Evolutionary conservation across 1,284 basidiomycete species (phyloP).

Genomic region (Athelia sp.): DNA sequence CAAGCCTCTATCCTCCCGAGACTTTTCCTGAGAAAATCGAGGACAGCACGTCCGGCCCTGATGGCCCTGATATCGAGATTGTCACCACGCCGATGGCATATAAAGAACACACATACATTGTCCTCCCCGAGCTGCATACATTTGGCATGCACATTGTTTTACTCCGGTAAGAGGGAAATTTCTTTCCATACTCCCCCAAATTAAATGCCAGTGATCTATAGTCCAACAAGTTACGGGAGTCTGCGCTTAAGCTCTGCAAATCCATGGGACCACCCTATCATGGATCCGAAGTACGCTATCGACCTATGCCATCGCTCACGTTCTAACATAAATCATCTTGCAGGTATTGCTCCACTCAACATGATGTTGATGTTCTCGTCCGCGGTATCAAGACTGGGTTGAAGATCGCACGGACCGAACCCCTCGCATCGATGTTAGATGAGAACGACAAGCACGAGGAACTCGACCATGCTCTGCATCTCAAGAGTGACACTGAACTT

Average conservation of each 20-base stretch:
- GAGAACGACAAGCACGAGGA: slow-evolving; percentile 24
- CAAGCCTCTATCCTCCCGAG: slow-evolving; percentile 39
- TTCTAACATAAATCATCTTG: slow-evolving; percentile 34
- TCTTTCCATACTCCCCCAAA: slow-evolving; percentile 30
- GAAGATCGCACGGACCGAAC: slow-evolving; percentile 34
- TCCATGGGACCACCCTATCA: slow-evolving; percentile 29
- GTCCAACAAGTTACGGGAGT: slow-evolving; percentile 23
- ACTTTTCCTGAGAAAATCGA: slow-evolving; percentile 35
- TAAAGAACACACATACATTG: not conserved
- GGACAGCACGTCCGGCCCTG: slow-evolving; percentile 49
- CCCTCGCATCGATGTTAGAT: slow-evolving; percentile 23
- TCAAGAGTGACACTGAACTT: slow-evolving; percentile 39
- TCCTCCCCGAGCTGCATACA: slow-evolving; percentile 40
- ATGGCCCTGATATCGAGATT: slow-evolving; percentile 61
- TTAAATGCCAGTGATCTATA: slow-evolving; percentile 3
- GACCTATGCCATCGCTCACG: slow-evolving; percentile 47
- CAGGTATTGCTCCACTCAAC: no score
- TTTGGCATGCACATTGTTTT: slow-evolving; percentile 30
- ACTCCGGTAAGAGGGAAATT: slow-evolving; percentile 56
- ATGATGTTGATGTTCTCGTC: slow-evolving; percentile 50
- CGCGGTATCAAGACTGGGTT: slow-evolving; percentile 54
- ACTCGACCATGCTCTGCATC: slow-evolving; percentile 32
- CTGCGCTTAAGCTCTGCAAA: slow-evolving; percentile 34
- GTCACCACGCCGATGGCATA: slow-evolving; percentile 39
- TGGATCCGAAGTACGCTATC: slow-evolving; percentile 29